phyloP scores from a whole-genome alignment of 768 basidiomycete species.

The Russula brevipes region DNA sequence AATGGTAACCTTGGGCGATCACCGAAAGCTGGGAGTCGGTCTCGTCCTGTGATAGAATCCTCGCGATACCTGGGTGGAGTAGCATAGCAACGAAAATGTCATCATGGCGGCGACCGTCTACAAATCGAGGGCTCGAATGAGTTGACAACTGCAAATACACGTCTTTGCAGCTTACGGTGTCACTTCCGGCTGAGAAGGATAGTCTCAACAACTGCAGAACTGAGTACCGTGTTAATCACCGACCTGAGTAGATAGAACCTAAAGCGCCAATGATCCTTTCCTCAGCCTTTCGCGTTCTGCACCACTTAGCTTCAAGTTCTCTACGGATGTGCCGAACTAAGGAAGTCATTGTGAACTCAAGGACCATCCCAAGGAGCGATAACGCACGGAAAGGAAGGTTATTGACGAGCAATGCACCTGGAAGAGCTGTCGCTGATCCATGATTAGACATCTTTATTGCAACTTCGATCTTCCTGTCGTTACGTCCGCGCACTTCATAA shows the following conservation, averaged over 20 bases:
- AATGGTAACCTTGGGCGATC: not conserved
- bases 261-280: not conserved
- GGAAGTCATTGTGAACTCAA: too few species aligned
- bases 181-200: not conserved
- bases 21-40: not conserved
- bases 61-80: not conserved
- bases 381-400: not conserved
- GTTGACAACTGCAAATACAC: too few species aligned
- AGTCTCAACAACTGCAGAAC: not conserved
- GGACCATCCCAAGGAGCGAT: too few species aligned
- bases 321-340: not conserved
- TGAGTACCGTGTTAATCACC: too few species aligned
- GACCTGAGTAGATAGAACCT: constrained; percentile 6
- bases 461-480: too few species aligned
- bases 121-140: not conserved
- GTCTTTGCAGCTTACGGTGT: not conserved
- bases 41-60: not conserved
- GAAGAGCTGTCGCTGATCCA: not conserved
- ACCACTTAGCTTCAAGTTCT: not conserved
- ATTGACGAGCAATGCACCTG: not conserved
- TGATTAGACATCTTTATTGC: too few species aligned
- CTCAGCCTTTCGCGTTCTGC: not conserved
- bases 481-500: too few species aligned
- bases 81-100: not conserved
- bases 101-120: not conserved